These are phyloP conservation scores for Colletotrichum sp. DNA, from an alignment of 2,329 filamentous ascomycete species.

Conservation along the genomic window DNA sequence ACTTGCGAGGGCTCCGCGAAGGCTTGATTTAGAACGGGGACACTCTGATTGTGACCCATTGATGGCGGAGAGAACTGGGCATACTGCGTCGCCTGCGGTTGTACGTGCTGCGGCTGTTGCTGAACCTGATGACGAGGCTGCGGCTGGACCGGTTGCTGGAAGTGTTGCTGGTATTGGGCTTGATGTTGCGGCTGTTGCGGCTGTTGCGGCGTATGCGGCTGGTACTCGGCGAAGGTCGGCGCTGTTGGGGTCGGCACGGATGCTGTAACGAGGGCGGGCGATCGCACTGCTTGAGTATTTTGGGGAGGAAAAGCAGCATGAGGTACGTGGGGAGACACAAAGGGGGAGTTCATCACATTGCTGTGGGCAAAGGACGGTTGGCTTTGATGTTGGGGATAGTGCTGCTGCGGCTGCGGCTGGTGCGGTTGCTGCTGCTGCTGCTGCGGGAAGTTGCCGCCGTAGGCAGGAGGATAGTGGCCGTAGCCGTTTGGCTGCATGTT, in stretches of 20 bases:
- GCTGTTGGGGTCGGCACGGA: conserved; percentile 1
- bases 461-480: conserved; percentile 20
- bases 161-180: conserved; percentile 10
- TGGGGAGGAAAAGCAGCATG: conserved; percentile 10
- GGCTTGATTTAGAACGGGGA: conserved; percentile 8
- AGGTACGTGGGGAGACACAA: conserved; percentile 10
- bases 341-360: conserved; percentile 7
- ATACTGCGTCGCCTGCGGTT: conserved; percentile 12
- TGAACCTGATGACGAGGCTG: neutral
- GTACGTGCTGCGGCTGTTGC: neutral
- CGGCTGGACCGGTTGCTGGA: conserved; percentile 16
- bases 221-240: conserved; percentile 7
- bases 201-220: conserved; percentile 5
- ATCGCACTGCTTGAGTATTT: neutral
- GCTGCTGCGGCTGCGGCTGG: conserved; percentile 19
- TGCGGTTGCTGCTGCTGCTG: conserved; percentile 30
- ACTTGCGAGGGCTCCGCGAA: conserved; percentile 7
- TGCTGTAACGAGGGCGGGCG: conserved; percentile 2
- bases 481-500: conserved; percentile 21
- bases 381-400: conserved; percentile 3
- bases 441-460: conserved; percentile 28
- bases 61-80: conserved; percentile 17
- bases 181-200: conserved; percentile 21
- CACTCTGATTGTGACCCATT: conserved; percentile 8
- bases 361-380: conserved; percentile 3